phyloP scores from a whole-genome alignment of 345 rosid genomes.

The Jatropha curcas region DNA sequence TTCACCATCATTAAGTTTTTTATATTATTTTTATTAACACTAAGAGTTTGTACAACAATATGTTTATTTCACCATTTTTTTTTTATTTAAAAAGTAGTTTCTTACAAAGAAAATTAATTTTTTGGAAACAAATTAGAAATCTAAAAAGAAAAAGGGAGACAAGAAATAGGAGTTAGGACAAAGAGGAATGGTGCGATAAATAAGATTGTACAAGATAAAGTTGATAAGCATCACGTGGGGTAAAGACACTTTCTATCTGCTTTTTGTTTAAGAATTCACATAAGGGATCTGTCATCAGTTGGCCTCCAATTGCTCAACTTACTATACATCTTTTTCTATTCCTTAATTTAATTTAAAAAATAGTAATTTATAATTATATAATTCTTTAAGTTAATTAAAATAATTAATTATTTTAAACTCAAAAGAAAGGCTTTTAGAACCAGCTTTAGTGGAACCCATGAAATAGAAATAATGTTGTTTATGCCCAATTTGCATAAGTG shows the following conservation, averaged over 20 bases:
- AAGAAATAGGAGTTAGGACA: neutral
- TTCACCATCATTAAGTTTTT: too few relatives aligned
- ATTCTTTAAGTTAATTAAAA: too few relatives aligned
- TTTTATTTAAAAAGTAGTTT: too few relatives aligned
- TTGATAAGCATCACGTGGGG: conserved; percentile 18
- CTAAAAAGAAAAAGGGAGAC: neutral
- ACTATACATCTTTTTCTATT: too few relatives aligned
- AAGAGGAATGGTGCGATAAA: neutral
- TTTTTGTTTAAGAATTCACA: conserved; percentile 5
- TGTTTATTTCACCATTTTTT: too few relatives aligned
- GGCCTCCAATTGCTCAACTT: neutral
- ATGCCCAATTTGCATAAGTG: conserved; percentile 7
- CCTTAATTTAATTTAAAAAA: too few relatives aligned
- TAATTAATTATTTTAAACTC: too few relatives aligned
- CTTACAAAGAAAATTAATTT: too few relatives aligned
- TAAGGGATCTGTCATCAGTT: neutral
- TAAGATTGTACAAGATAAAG: neutral
- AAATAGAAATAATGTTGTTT: neutral
- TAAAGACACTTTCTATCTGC: conserved; percentile 5
- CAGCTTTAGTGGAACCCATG: neutral
- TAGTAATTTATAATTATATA: too few relatives aligned
- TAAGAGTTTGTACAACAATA: too few relatives aligned
- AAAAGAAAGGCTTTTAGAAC: neutral
- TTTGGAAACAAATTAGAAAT: neutral
- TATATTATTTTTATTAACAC: too few relatives aligned